phyloP scores from a whole-genome alignment of 176 grass and related monocot species.

The Dendrocalamus sinicus region DNA sequence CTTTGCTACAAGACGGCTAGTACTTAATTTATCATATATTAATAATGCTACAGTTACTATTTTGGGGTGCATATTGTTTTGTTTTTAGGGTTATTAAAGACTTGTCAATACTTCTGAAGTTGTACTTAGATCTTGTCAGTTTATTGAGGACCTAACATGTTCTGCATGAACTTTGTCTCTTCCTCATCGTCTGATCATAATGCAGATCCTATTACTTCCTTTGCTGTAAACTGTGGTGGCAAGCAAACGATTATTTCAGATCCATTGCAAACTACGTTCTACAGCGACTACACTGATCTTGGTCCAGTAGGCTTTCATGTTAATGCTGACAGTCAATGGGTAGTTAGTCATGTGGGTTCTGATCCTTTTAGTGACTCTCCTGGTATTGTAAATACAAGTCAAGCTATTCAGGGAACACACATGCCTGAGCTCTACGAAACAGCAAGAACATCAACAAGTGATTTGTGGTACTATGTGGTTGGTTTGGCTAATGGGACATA shows the following conservation, averaged over 20 bases:
- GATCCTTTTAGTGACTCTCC: constrained; percentile 28
- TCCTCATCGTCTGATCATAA: background rate
- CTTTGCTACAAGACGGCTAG: background rate
- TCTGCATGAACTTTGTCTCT: background rate
- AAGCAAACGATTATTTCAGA: constrained; percentile 19
- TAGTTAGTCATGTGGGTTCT: constrained; percentile 54
- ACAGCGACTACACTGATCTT: constrained; percentile 43
- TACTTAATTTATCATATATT: constrained; percentile 3
- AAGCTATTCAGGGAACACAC: constrained; percentile 2
- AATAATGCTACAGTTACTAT: background rate
- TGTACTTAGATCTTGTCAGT: background rate
- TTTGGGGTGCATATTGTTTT: background rate
- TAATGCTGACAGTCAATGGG: constrained; percentile 42
- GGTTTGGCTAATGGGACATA: constrained; percentile 51
- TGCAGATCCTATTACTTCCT: constrained; percentile 30
- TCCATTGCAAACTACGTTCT: constrained; percentile 17
- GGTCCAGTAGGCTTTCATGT: constrained; percentile 52
- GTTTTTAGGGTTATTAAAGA: background rate
- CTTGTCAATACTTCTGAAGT: background rate
- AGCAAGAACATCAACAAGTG: constrained; percentile 57
- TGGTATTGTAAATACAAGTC: constrained; percentile 25
- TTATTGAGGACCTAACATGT: constrained; percentile 2
- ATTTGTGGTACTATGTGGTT: constrained; percentile 52
- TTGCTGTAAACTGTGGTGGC: constrained; percentile 53
- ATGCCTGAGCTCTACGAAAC: constrained; percentile 42